These are phyloP conservation scores for Medicago ruthenica DNA, from an alignment of 306 rosid species.

Conservation along the genomic window DNA sequence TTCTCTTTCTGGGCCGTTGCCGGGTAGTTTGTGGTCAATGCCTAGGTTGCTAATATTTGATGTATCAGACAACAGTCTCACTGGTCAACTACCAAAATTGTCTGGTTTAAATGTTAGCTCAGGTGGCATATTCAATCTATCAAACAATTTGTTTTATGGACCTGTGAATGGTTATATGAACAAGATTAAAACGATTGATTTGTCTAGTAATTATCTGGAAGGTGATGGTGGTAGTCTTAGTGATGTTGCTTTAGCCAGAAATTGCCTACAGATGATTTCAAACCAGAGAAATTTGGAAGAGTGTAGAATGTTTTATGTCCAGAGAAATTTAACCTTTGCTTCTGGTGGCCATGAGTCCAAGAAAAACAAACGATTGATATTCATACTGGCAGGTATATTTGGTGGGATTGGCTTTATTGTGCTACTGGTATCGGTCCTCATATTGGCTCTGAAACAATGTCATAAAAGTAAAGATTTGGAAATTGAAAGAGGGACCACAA, in stretches of 20 bases:
- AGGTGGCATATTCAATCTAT: slow-evolving; percentile 60
- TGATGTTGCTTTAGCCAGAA: slow-evolving; percentile 55
- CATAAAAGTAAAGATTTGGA: slow-evolving; percentile 42
- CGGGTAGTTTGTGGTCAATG: slow-evolving; percentile 55
- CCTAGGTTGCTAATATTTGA: slow-evolving; percentile 63
- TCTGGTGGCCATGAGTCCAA: slow-evolving; percentile 40
- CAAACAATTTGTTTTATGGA: slow-evolving; percentile 78
- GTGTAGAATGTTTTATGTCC: slow-evolving; percentile 66
- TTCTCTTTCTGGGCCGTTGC: slow-evolving; percentile 66
- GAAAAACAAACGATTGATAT: slow-evolving; percentile 54
- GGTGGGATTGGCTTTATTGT: slow-evolving; percentile 78
- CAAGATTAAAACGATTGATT: slow-evolving; percentile 56
- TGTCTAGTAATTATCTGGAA: slow-evolving; percentile 78
- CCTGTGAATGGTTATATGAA: slow-evolving; percentile 45
- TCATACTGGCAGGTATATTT: slow-evolving; percentile 73
- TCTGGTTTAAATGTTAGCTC: slow-evolving; percentile 40
- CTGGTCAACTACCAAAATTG: slow-evolving; percentile 57
- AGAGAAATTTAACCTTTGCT: slow-evolving; percentile 50
- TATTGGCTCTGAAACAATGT: slow-evolving; percentile 53
- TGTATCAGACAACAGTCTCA: slow-evolving; percentile 67
- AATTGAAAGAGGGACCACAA: slow-evolving; percentile 53
- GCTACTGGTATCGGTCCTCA: slow-evolving; percentile 59
- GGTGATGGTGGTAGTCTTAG: slow-evolving; percentile 53
- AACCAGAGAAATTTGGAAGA: slow-evolving; percentile 62
- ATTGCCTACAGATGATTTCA: slow-evolving; percentile 61